Percentiles rank a stretch among this genome's conserved stretches.
Conservation (phyloP, 2,329 filamentous ascomycete species). For the Pseudopyrenochaeta lycopersici region DNA sequence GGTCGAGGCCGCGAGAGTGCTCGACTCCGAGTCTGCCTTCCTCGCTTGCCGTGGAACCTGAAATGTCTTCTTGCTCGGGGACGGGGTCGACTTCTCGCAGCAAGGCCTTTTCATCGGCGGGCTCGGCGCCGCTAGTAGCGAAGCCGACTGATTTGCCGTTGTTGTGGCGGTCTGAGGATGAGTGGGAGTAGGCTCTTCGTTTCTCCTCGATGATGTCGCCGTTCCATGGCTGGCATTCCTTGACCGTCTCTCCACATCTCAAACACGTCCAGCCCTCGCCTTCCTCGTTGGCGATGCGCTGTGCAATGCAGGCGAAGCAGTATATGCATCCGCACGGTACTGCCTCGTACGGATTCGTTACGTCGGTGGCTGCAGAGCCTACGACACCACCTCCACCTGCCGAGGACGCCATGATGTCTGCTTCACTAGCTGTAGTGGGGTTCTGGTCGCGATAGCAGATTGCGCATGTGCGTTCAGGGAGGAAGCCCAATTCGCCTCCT, state of each 20-base stretch:
- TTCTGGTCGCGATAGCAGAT: conserved; percentile 98
- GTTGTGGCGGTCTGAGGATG: conserved; percentile 4
- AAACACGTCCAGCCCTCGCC: conserved; percentile 94
- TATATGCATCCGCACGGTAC: conserved; percentile 91
- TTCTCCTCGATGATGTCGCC: conserved; percentile 80
- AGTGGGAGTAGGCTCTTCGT: not conserved
- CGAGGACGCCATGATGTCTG: conserved; percentile 70
- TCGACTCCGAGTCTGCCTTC: conserved; percentile 25
- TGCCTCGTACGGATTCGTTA: conserved; percentile 95
- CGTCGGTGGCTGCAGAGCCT: conserved; percentile 88
- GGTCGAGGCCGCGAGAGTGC: conserved; percentile 33
- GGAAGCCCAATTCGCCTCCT: conserved; percentile 79
- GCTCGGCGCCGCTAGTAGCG: conserved; percentile 14
- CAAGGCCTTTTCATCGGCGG: conserved; percentile 20
- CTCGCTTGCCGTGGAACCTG: not conserved
- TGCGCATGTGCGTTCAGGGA: conserved; percentile 93
- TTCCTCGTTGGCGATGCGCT: conserved; percentile 88
- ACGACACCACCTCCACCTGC: conserved; percentile 78
- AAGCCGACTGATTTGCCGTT: conserved; percentile 29
- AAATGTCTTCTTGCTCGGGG: conserved; percentile 35
- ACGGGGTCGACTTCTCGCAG: conserved; percentile 44
- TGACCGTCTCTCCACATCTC: conserved; percentile 83
- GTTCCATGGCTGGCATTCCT: conserved; percentile 88
- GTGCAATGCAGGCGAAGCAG: conserved; percentile 95
- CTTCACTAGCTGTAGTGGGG: conserved; percentile 69